phyloP scores from a whole-genome alignment of 441 rosid species.

The Adansonia grandidieri region DNA sequence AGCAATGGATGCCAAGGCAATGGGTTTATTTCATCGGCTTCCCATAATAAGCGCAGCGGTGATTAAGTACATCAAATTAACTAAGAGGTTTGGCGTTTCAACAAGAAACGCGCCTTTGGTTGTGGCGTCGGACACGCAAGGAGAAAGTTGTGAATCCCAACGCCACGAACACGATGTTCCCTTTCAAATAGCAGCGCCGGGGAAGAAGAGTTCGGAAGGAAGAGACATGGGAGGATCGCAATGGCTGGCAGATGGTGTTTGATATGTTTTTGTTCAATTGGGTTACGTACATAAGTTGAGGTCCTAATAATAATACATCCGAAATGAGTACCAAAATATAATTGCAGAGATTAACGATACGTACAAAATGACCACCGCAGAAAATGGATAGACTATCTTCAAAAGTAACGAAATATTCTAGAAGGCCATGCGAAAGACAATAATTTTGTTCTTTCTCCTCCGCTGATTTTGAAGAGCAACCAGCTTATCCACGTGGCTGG shows the following conservation, averaged over 20 bases:
- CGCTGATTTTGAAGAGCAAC: too few relatives aligned
- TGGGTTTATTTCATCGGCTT: constrained; percentile 35
- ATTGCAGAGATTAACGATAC: too few relatives aligned
- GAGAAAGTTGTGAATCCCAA: constrained; percentile 38
- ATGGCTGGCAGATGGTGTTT: constrained; percentile 37
- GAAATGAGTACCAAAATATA: too few relatives aligned
- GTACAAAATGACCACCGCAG: not conserved
- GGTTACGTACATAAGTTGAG: constrained; percentile 13
- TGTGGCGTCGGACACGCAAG: constrained; percentile 44
- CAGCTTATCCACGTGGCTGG: too few relatives aligned
- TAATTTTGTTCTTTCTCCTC: too few relatives aligned
- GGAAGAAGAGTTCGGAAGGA: constrained; percentile 49
- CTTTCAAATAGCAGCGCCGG: constrained; percentile 36
- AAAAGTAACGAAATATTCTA: too few relatives aligned
- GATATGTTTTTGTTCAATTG: constrained; percentile 19
- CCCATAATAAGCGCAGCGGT: constrained; percentile 35
- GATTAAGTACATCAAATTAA: constrained; percentile 39
- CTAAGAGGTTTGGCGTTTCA: constrained; percentile 40
- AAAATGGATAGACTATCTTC: too few relatives aligned
- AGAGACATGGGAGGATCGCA: constrained; percentile 43
- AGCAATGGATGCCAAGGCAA: constrained; percentile 42
- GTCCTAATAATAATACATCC: not conserved
- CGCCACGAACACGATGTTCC: constrained; percentile 46
- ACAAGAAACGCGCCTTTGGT: constrained; percentile 37
- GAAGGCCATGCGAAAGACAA: too few relatives aligned